Evolutionary conservation across 331 rosid species (phyloP).

Genomic region (Erythrophleum ivorense): DNA sequence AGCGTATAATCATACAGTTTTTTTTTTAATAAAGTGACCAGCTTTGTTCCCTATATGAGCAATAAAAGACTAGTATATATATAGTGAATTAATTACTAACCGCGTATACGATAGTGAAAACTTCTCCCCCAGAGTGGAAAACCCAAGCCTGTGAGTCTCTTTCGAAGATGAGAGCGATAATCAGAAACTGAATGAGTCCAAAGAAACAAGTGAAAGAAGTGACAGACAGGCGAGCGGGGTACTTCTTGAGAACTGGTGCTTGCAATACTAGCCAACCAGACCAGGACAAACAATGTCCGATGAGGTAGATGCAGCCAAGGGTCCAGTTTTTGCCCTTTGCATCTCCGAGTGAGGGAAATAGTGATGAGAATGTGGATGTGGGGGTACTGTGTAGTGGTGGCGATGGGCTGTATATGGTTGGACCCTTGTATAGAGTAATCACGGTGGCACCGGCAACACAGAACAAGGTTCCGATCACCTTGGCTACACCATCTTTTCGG

Average conservation of each 20-base stretch:
- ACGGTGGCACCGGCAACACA: conserved; percentile 93
- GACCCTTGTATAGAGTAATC: conserved; percentile 92
- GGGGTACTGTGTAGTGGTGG: conserved; percentile 44
- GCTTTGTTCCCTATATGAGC: background rate
- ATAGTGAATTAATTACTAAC: conserved; percentile 40
- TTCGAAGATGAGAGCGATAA: conserved; percentile 72
- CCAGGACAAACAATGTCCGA: conserved; percentile 95
- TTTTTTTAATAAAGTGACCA: conserved; percentile 3
- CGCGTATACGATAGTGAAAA: conserved; percentile 83
- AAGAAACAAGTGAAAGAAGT: conserved; percentile 93
- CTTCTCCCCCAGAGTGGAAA: conserved; percentile 75
- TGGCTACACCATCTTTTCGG: conserved; percentile 84
- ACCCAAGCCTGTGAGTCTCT: conserved; percentile 82
- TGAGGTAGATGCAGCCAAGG: conserved; percentile 81
- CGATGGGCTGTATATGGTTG: conserved; percentile 81
- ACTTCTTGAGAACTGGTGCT: conserved; percentile 92
- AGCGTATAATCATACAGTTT: background rate
- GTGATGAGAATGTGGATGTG: background rate
- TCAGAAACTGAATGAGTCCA: conserved; percentile 80
- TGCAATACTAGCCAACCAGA: conserved; percentile 95
- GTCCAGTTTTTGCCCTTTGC: conserved; percentile 90
- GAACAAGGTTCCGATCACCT: conserved; percentile 78
- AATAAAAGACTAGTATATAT: background rate
- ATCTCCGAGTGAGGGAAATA: conserved; percentile 59
- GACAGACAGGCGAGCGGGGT: conserved; percentile 94